A percentile compares a stretch with the other conserved stretches of the same genome.
Conservation (phyloP, 2,329 filamentous ascomycete species). For the Bipolaris gigantea region DNA sequence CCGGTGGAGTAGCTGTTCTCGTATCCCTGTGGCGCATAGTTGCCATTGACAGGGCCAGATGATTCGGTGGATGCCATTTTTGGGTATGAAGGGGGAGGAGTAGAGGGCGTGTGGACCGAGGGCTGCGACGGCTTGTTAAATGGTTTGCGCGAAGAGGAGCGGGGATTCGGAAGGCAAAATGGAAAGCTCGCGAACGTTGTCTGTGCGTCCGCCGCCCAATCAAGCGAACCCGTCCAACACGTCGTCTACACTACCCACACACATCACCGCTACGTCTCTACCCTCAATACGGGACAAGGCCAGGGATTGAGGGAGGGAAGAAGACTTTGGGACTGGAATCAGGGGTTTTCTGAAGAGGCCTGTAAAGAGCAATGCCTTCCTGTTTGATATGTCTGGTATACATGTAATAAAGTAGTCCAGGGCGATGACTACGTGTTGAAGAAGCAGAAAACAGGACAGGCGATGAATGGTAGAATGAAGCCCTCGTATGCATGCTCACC, state of each 20-base stretch:
- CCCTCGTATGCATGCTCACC: too few species aligned
- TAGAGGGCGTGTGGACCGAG: conserved; percentile 8
- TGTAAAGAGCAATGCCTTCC: conserved; percentile 31
- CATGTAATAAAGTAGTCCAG: conserved; percentile 39
- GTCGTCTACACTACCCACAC: not conserved
- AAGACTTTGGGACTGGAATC: conserved; percentile 19
- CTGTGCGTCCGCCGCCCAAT: conserved; percentile 18
- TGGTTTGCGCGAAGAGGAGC: conserved; percentile 10
- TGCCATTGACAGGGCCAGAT: conserved; percentile 52
- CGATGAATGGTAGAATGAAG: not conserved
- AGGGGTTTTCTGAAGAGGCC: conserved; percentile 29
- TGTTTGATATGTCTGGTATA: conserved; percentile 47
- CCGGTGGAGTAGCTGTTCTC: conserved; percentile 43
- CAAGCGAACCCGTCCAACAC: conserved; percentile 14
- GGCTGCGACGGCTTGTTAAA: conserved; percentile 7
- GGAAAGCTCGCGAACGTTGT: conserved; percentile 15
- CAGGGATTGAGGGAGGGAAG: conserved; percentile 43
- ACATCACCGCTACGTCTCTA: conserved; percentile 47
- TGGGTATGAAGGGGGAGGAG: conserved; percentile 17
- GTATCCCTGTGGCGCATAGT: conserved; percentile 50
- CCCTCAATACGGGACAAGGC: conserved; percentile 72
- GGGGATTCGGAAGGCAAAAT: conserved; percentile 16
- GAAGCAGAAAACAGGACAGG: conserved; percentile 19
- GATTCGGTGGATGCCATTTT: conserved; percentile 43
- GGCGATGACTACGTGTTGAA: conserved; percentile 39